Evolutionary conservation across 345 rosid species (phyloP).

Genomic region (Salix arbutifolia): DNA sequence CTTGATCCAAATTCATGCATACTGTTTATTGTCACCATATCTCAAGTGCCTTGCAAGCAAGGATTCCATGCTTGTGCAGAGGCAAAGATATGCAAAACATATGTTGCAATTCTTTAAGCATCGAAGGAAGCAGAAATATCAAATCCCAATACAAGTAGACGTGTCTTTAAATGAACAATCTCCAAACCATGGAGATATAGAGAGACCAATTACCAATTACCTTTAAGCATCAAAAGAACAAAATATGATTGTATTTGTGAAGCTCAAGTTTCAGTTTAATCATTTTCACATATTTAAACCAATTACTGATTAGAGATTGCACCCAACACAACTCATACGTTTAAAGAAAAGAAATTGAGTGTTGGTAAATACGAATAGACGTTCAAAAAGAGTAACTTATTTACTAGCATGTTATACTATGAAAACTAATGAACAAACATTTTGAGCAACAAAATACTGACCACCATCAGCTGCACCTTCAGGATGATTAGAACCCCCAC

Average conservation of each 20-base stretch:
- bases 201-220: too few species aligned
- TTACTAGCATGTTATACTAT: not conserved
- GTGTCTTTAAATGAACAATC: not conserved
- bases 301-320: not conserved
- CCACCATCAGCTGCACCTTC: conserved; percentile 44
- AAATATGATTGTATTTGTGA: not conserved
- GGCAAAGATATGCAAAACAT: not conserved
- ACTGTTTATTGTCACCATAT: not conserved
- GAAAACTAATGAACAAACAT: not conserved
- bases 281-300: not conserved
- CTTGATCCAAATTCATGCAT: not conserved
- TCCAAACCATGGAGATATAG: not conserved
- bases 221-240: not conserved
- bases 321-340: not conserved
- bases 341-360: not conserved
- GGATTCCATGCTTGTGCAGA: not conserved
- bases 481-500: conserved; percentile 44
- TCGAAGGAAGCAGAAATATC: not conserved
- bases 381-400: not conserved
- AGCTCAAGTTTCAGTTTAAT: not conserved
- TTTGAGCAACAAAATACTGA: conserved; percentile 15
- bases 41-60: not conserved
- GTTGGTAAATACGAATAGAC: not conserved
- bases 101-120: not conserved
- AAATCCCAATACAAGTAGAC: not conserved